Base-by-base conservation (phyloP, 2,329 filamentous ascomycete genomes). In the Ophiostoma perfectum region DNA sequence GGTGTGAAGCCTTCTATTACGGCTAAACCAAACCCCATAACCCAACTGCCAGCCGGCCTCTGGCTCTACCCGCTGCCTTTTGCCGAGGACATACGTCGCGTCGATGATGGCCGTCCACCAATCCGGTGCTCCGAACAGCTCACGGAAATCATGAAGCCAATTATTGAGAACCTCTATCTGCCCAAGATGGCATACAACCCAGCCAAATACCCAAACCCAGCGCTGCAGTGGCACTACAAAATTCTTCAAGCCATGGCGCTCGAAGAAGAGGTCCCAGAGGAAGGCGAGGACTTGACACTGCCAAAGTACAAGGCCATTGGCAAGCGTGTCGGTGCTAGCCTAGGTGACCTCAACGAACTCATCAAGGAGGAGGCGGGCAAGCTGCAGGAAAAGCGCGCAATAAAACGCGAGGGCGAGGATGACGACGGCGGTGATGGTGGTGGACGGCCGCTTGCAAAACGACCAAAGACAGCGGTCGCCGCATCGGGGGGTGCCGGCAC, bases 211-310 rank as follows among this genome's bases (percentile, higher is more conserved):
- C 92, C 95, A 0, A 99, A 99, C 71, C 93, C 93, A 9, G 86
- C 91, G 8, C 82, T 99, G 38, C 95, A 99, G 79, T 99, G 94
- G 93, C 95, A 98, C 80, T 99, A 98, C 81, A 89, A 88, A 71
- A 96, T 99, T 63, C 81, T 99, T 0, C 95, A 99, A 78, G 90
- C 91, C 6, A 84, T 97, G 69, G 95, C 95, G 0, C 82, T 99
- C 0, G 93, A 97, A 47, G 95, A 99, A 76, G 93, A 97, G 72
- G 80, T 96, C 1, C 93, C 93, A 0, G 89, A 90, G 27, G 85
- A 89, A 65, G 79, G 79, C 1, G 82, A 86, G 14, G 95, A 99
- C 75, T 88, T 90, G 72, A 98, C 95, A 0, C 76, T 91, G 14
- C 95, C 95, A 1, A 92, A 90, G 74, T 93, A 89, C 78, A 89